Percentiles rank a stretch among this genome's conserved stretches.
Evolutionary conservation across 1,284 basidiomycete genomes (phyloP).

Genomic region (Amylostereum chailletii): DNA sequence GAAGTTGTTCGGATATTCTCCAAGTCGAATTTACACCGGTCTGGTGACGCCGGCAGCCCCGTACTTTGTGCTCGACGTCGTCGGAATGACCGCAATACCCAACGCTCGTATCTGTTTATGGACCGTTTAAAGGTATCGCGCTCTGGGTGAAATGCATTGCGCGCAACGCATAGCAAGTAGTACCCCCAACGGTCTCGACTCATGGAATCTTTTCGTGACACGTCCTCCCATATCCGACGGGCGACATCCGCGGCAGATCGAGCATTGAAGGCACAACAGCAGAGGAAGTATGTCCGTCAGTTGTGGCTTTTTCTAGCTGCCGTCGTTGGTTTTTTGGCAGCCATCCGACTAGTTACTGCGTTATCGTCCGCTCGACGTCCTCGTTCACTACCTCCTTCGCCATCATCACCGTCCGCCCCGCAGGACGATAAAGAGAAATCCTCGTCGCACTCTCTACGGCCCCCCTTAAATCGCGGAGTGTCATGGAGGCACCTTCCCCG

Average conservation of each 20-base stretch:
- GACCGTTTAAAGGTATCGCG: too few relatives aligned
- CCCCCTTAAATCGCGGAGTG: slow-evolving; percentile 15
- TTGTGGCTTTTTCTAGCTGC: slow-evolving; percentile 29
- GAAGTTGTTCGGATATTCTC: slow-evolving; percentile 9
- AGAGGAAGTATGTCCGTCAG: slow-evolving; percentile 21
- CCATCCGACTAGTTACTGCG: slow-evolving; percentile 23
- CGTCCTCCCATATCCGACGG: slow-evolving; percentile 9
- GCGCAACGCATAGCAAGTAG: too few relatives aligned
- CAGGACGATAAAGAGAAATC: slow-evolving; percentile 13
- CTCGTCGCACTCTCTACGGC: slow-evolving; percentile 11
- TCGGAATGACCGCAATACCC: too few relatives aligned
- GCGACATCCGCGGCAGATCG: slow-evolving; percentile 19
- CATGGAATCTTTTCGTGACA: background rate
- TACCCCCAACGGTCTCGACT: too few relatives aligned
- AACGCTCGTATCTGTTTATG: too few relatives aligned
- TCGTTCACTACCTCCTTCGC: slow-evolving; percentile 8
- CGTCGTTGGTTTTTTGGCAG: slow-evolving; percentile 28
- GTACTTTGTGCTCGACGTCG: too few relatives aligned
- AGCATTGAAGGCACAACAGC: slow-evolving; percentile 18
- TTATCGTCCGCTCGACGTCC: slow-evolving; percentile 6
- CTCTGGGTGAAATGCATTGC: too few relatives aligned
- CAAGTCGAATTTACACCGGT: too few relatives aligned
- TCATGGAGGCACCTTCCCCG: slow-evolving; percentile 24
- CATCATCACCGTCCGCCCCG: slow-evolving; percentile 1
- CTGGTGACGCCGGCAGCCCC: too few relatives aligned